Percentiles rank a stretch among this genome's conserved stretches.
These are phyloP conservation scores for Scheffersomyces stipitis DNA, from an alignment of 805 yeast genomes.

Conservation along the genomic window DNA sequence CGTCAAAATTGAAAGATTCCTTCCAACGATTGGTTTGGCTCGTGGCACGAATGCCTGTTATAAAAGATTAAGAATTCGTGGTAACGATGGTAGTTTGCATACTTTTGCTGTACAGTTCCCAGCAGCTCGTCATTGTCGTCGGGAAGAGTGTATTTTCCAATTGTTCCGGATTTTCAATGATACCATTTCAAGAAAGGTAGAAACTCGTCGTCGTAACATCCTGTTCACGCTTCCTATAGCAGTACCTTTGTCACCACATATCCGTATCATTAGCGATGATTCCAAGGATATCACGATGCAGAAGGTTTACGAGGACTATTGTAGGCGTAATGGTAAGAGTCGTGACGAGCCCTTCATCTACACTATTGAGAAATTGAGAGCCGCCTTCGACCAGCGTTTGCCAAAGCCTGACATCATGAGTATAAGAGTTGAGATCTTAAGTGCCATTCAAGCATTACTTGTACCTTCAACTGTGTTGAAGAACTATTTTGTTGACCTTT, in stretches of 20 bases:
- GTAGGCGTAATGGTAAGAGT: conserved; percentile 67
- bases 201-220: conserved; percentile 81
- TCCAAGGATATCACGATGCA: conserved; percentile 73
- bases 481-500: conserved; percentile 70
- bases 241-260: conserved; percentile 91
- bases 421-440: conserved; percentile 85
- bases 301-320: conserved; percentile 82
- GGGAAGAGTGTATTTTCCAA: conserved; percentile 94
- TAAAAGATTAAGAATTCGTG: conserved; percentile 84
- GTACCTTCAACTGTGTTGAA: conserved; percentile 84
- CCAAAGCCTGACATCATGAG: conserved; percentile 92
- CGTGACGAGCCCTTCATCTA: conserved; percentile 90
- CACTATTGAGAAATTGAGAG: conserved; percentile 79
- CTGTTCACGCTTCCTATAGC: conserved; percentile 88
- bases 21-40: conserved; percentile 84
- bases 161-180: conserved; percentile 86
- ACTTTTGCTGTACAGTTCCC: conserved; percentile 97
- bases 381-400: conserved; percentile 89
- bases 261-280: conserved; percentile 85
- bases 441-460: conserved; percentile 82
- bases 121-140: conserved; percentile 94
- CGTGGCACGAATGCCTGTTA: conserved; percentile 90
- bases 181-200: conserved; percentile 75
- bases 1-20: conserved; percentile 86
- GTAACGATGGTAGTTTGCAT: conserved; percentile 89